A percentile compares a stretch with the other conserved stretches of the same genome.
These are phyloP conservation scores for Rosa hybrid DNA, from an alignment of 331 rosid species.

Conservation along the genomic window DNA sequence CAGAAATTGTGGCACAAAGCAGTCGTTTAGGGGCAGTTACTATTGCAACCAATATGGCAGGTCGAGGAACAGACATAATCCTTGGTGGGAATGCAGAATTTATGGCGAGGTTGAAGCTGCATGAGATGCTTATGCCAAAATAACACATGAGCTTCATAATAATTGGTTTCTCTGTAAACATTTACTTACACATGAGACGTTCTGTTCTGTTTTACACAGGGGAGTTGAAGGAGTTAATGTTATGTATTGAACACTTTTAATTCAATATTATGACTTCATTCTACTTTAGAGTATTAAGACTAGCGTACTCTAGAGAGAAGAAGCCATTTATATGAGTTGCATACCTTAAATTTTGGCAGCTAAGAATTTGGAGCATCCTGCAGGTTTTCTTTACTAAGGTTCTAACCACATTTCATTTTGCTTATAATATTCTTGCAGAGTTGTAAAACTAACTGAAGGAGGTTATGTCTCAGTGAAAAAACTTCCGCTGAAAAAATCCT, in stretches of 20 bases:
- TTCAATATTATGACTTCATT: too few species aligned
- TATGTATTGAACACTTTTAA: not conserved
- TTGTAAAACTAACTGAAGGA: too few species aligned
- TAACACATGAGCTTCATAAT: conserved; percentile 20
- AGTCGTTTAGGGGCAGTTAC: conserved; percentile 98
- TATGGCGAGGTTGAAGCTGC: conserved; percentile 94
- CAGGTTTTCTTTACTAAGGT: too few species aligned
- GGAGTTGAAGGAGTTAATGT: not conserved
- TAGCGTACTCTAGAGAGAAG: too few species aligned
- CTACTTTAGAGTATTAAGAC: too few species aligned
- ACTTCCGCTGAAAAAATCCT: too few species aligned
- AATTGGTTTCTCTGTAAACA: conserved; percentile 9
- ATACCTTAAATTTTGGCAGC: too few species aligned
- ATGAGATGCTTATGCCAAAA: conserved; percentile 95
- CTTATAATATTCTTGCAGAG: too few species aligned
- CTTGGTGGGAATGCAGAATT: conserved; percentile 99
- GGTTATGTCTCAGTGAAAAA: too few species aligned
- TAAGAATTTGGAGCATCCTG: too few species aligned
- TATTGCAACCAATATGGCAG: conserved; percentile 99
- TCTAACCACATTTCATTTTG: too few species aligned
- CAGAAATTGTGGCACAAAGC: conserved; percentile 97
- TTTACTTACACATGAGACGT: not conserved
- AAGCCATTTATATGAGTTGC: too few species aligned
- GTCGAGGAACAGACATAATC: conserved; percentile 98
- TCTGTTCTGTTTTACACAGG: not conserved